These are phyloP conservation scores for Penicillium palitans DNA, from an alignment of 2,329 filamentous ascomycete genomes.

Conservation along the genomic window DNA sequence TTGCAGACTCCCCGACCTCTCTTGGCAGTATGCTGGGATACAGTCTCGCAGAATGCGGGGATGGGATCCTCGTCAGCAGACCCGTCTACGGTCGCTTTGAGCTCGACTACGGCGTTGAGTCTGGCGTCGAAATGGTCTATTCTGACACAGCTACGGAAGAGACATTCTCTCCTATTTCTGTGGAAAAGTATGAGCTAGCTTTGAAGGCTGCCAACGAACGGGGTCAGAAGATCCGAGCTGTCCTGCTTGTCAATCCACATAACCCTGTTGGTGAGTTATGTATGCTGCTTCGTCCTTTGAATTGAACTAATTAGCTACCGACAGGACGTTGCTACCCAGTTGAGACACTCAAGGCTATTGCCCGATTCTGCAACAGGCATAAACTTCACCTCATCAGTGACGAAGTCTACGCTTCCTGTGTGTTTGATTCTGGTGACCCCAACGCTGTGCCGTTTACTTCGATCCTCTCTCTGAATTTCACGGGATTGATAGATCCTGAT, in stretches of 20 bases:
- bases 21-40: conserved; percentile 47
- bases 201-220: conserved; percentile 31
- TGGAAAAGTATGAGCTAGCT: conserved; percentile 42
- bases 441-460: conserved; percentile 47
- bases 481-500: conserved; percentile 48
- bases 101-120: conserved; percentile 50
- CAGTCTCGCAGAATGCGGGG: conserved; percentile 45
- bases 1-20: conserved; percentile 46
- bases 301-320: conserved; percentile 13
- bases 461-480: conserved; percentile 45
- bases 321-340: conserved; percentile 47
- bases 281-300: background rate
- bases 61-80: conserved; percentile 49
- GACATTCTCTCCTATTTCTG: conserved; percentile 37
- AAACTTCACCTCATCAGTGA: conserved; percentile 56
- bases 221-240: conserved; percentile 40
- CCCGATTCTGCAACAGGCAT: conserved; percentile 52
- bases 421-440: conserved; percentile 45
- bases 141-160: conserved; percentile 41
- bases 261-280: conserved; percentile 44
- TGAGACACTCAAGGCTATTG: conserved; percentile 45
- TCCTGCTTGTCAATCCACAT: conserved; percentile 49
- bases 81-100: conserved; percentile 54
- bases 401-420: conserved; percentile 58
- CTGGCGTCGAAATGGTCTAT: conserved; percentile 43